Evolutionary conservation across 371 early-diverging fungal genomes (phyloP), one percentile per base, ranked within the genome.

Genomic region (Dipsacomyces acuminosporus): DNA sequence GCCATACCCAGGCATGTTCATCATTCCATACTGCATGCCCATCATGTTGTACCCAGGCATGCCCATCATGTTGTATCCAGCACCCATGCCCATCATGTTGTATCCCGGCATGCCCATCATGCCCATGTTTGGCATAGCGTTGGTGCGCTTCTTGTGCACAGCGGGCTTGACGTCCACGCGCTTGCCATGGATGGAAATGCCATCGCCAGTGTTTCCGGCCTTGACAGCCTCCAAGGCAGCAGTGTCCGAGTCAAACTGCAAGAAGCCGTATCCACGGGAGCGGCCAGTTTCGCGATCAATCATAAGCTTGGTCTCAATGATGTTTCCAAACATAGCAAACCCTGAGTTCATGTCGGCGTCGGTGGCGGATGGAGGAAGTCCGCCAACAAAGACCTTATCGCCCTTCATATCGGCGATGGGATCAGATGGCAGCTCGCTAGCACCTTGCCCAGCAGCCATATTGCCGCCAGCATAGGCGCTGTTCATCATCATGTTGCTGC

Each of bases 341-440:
- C 77, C 83, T 38, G 84, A 79, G 33, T 79, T 76, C 61, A 93
- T 82, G 54, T 90, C 90, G 23, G 88, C 90, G 60, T 91, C 90
- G 15, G 84, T 81, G 6, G 87, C 86, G 11, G 88, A 86, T 5
- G 85, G 71, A 7, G 89, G 80, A 34, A 94, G 82, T 4, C 94
- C 91, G 42, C 93, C 94, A 6, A 93, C 91, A 77, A 94, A 94
- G 44, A 94, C 81, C 78, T 91, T 91, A 57, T 88, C 88, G 19
- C 87, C 85, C 54, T 81, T 84, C 71, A 87, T 87, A 45, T 84
- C 82, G 49, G 83, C 81, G 41, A 54, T 42, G 6, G 67, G 67
- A 34, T 66, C 67, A 3, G 8, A 24, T 23, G 13, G 34, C 23
- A 44, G 22, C 18, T 41, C 47, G 41, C 25, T 35, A 22, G 30